Conservation (phyloP, 2,329 filamentous ascomycete genomes). For the Fusarium sp. region DNA sequence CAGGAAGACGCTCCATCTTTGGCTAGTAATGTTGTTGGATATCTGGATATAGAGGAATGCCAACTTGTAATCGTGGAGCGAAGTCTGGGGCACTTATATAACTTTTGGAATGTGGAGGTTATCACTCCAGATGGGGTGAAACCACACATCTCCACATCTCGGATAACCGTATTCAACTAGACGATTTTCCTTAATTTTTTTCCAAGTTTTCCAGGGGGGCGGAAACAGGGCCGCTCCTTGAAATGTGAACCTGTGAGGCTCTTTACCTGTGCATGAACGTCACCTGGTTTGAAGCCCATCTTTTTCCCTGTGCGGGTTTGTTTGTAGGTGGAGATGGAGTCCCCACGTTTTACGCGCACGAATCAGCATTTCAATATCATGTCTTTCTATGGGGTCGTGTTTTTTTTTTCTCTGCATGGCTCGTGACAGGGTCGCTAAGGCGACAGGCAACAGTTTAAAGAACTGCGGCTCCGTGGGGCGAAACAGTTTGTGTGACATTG, state of each 20-base stretch:
- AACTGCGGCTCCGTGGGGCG: slow-evolving; percentile 8
- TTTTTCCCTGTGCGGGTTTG: not conserved
- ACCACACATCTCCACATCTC: slow-evolving; percentile 4
- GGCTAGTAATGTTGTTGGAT: not conserved
- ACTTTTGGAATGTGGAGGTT: slow-evolving; percentile 9
- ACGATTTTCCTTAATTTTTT: not conserved
- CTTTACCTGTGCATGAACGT: slow-evolving; percentile 2
- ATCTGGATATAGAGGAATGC: not conserved
- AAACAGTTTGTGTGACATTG: not conserved
- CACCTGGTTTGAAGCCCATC: not conserved
- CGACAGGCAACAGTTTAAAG: slow-evolving; percentile 29
- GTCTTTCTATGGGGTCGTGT: slow-evolving; percentile 1
- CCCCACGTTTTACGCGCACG: slow-evolving; percentile 21
- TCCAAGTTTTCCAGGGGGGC: not conserved
- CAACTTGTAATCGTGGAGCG: not conserved
- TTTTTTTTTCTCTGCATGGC: not conserved
- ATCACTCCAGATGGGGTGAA: not conserved
- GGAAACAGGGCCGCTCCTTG: slow-evolving; percentile 6
- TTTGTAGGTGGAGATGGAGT: slow-evolving; percentile 5
- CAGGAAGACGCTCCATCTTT: slow-evolving; percentile 30
- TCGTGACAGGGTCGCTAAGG: slow-evolving; percentile 4
- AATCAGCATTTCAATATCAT: slow-evolving; percentile 5
- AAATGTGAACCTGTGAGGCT: slow-evolving; percentile 14
- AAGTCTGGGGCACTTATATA: slow-evolving; percentile 21
- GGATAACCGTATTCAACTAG: slow-evolving; percentile 6